Evolutionary conservation across 805 yeast species (phyloP).

Genomic region (Debaryomyces hansenii): DNA sequence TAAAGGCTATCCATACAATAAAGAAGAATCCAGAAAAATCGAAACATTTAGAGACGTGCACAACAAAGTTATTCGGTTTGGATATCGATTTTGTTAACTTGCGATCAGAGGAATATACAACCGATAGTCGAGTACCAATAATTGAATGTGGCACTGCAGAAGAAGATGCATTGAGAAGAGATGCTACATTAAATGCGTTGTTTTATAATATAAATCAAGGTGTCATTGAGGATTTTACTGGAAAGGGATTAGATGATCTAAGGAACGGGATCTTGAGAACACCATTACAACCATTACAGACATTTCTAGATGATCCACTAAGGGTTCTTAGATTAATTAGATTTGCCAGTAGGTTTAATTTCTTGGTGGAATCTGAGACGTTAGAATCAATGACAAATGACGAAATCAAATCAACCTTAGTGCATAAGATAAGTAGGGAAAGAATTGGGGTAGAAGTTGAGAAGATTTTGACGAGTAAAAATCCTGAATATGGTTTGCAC

Average conservation of each 20-base stretch:
- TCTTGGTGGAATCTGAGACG: conserved; percentile 59
- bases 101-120: conserved; percentile 82
- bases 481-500: conserved; percentile 63
- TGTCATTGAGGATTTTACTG: conserved; percentile 82
- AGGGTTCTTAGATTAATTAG: conserved; percentile 83
- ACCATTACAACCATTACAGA: conserved; percentile 80
- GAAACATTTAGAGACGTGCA: conserved; percentile 95
- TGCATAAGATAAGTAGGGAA: conserved; percentile 81
- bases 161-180: conserved; percentile 90
- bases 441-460: conserved; percentile 83
- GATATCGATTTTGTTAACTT: conserved; percentile 93
- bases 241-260: conserved; percentile 72
- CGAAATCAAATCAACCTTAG: conserved; percentile 57
- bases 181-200: conserved; percentile 91
- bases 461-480: conserved; percentile 66
- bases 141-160: conserved; percentile 85
- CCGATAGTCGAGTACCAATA: conserved; percentile 81
- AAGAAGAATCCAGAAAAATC: conserved; percentile 93
- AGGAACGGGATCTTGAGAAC: conserved; percentile 73
- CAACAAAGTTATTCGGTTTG: conserved; percentile 78
- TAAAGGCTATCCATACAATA: conserved; percentile 67
- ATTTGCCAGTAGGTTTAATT: conserved; percentile 79
- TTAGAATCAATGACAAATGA: conserved; percentile 62
- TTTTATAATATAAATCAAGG: conserved; percentile 76
- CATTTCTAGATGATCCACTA: conserved; percentile 92